Percentiles rank a stretch among this genome's conserved stretches.
These are phyloP conservation scores for Backusella liffmaniae DNA, from an alignment of 192 early-diverging fungal genomes.

Conservation along the genomic window DNA sequence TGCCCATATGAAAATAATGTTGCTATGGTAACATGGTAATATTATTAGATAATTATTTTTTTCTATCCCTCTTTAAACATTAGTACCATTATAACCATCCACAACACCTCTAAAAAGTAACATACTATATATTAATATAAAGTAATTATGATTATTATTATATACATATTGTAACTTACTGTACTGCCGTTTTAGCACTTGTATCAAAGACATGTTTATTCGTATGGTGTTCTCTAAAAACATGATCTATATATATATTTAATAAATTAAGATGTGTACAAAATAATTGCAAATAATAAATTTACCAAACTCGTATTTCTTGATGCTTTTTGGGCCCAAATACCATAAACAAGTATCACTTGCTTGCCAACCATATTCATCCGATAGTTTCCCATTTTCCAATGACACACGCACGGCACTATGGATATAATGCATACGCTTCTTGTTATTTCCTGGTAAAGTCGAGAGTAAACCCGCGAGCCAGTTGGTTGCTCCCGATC, in stretches of 20 bases:
- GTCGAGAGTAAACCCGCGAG: background rate
- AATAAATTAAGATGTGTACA: background rate
- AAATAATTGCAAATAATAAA: background rate
- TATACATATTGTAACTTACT: background rate
- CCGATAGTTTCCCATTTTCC: background rate
- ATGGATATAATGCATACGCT: background rate
- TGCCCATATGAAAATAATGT: constrained; percentile 16
- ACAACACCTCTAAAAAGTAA: background rate
- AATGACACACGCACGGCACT: background rate
- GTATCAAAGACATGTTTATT: constrained; percentile 7
- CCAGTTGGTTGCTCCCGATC: background rate
- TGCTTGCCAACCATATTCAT: background rate
- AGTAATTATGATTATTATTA: background rate
- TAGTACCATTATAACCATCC: background rate
- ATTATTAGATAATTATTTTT: background rate
- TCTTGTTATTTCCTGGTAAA: background rate
- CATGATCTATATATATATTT: background rate
- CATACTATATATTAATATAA: background rate
- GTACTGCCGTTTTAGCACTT: background rate
- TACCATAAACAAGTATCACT: background rate
- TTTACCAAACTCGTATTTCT: constrained; percentile 14
- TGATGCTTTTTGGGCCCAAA: background rate
- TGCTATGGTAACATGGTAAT: background rate
- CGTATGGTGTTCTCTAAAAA: background rate
- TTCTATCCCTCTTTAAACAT: background rate